A percentile compares a stretch with the other conserved stretches of the same genome.
These are phyloP conservation scores for Boehmeria nivea DNA, from an alignment of 306 rosid genomes.

Conservation along the genomic window DNA sequence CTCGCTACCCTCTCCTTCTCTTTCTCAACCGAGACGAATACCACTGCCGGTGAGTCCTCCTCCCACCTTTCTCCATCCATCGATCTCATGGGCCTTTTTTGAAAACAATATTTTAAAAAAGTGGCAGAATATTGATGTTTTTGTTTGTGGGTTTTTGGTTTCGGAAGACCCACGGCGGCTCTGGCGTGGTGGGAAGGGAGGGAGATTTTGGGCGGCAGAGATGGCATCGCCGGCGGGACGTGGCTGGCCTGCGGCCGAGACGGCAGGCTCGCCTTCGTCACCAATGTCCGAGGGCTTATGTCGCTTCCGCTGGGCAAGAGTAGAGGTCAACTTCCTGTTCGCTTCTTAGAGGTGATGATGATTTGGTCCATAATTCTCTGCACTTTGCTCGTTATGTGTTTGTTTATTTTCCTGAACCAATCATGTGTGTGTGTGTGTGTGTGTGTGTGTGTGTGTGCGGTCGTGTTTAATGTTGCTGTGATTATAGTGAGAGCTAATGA, in stretches of 20 bases:
- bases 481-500: no score
- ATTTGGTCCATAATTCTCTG: no score
- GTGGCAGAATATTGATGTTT: no score
- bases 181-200: constrained; percentile 67
- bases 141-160: background rate
- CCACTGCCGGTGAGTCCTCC: constrained; percentile 42
- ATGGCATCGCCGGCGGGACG: constrained; percentile 62
- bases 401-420: no score
- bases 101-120: no score
- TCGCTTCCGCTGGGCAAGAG: constrained; percentile 41
- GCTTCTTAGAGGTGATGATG: constrained; percentile 62
- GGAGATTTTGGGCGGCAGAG: constrained; percentile 61
- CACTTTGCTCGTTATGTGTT: no score
- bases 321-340: constrained; percentile 65
- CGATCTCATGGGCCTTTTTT: background rate
- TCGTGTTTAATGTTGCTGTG: no score
- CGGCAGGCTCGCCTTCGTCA: constrained; percentile 65
- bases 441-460: no score
- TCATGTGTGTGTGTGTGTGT: no score
- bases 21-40: constrained; percentile 57
- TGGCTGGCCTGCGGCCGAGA: constrained; percentile 55
- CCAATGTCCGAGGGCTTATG: constrained; percentile 59
- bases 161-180: constrained; percentile 45
- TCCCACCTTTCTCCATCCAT: background rate
- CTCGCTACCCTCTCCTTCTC: constrained; percentile 51